These are phyloP conservation scores for Chamaecyparis obtusa DNA, from an alignment of 75 land plant genomes.

Conservation along the genomic window DNA sequence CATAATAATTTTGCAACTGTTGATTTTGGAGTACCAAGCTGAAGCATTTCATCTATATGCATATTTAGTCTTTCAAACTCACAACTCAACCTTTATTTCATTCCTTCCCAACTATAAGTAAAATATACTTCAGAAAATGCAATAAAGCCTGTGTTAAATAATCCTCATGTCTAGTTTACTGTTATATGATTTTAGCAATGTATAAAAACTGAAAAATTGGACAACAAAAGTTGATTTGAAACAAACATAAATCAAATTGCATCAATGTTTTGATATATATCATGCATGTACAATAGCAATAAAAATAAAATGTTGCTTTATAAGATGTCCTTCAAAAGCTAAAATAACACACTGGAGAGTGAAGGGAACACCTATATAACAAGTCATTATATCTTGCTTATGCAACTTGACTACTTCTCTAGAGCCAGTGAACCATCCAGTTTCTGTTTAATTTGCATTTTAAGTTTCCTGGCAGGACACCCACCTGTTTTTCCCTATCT, in stretches of 20 bases:
- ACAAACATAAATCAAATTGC: neutral
- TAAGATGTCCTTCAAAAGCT: neutral
- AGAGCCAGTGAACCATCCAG: neutral
- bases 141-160: neutral
- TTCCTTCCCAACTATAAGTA: neutral
- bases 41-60: neutral
- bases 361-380: neutral
- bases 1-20: neutral
- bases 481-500: neutral
- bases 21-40: neutral
- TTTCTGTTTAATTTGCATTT: neutral
- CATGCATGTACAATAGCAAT: neutral
- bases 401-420: neutral
- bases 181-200: neutral
- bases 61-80: neutral
- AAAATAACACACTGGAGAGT: neutral
- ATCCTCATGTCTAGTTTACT: neutral
- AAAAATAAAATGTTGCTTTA: neutral
- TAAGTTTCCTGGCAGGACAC: neutral
- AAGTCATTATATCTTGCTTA: neutral
- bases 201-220: neutral
- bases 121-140: constrained; percentile 6
- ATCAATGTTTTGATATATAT: neutral
- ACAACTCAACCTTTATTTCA: neutral
- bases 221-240: neutral